Evolutionary conservation across 176 grass and related monocot species (phyloP).

Genomic region (Triticum monococcum): DNA sequence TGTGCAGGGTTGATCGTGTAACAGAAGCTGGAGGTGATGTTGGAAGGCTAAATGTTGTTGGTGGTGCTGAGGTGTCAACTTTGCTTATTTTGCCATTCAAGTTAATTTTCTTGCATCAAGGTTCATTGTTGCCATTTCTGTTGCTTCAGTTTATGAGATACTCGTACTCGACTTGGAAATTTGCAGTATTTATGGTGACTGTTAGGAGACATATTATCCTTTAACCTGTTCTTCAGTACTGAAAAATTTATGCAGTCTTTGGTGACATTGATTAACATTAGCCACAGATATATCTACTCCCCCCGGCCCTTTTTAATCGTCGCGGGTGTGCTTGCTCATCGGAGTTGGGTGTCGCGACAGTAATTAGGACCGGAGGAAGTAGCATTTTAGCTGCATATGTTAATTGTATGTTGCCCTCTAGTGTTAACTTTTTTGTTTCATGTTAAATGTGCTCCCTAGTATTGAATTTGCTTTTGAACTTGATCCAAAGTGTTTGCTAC

Average conservation of each 20-base stretch:
- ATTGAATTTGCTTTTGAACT: neutral
- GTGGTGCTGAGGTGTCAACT: slow-evolving; percentile 74
- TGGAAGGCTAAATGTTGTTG: slow-evolving; percentile 81
- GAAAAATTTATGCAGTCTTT: slow-evolving; percentile 3
- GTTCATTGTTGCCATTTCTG: neutral
- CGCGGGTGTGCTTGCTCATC: too few species aligned
- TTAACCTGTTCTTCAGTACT: neutral
- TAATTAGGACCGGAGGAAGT: too few species aligned
- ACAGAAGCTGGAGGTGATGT: slow-evolving; percentile 90
- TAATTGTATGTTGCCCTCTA: slow-evolving; percentile 6
- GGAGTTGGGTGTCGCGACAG: too few species aligned
- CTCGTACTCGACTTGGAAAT: neutral
- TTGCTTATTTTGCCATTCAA: neutral
- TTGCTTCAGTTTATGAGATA: slow-evolving; percentile 18
- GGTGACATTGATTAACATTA: neutral
- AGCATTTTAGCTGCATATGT: neutral
- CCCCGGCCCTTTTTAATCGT: too few species aligned
- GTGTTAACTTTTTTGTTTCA: neutral
- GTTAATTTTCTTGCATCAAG: neutral
- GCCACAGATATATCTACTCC: neutral
- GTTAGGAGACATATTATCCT: neutral
- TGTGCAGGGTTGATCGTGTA: slow-evolving; percentile 83
- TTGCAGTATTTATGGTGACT: slow-evolving; percentile 5
- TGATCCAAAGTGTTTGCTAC: slow-evolving; percentile 13
- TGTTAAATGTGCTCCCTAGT: neutral